phyloP scores from a whole-genome alignment of 495 filamentous ascomycete species.

The Penicillium daleae region DNA sequence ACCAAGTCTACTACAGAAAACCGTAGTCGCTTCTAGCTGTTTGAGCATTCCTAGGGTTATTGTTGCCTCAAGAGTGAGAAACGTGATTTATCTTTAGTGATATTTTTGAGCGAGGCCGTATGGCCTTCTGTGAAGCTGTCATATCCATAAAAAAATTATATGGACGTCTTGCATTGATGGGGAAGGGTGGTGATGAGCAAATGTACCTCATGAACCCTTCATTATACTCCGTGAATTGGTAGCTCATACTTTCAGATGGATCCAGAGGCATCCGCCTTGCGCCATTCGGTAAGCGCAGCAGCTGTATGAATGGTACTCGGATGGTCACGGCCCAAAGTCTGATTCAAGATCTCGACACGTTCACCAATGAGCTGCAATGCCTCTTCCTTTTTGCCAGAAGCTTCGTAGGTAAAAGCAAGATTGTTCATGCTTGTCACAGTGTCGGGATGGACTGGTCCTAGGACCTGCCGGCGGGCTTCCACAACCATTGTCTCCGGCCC shows the following conservation, averaged over 20 bases:
- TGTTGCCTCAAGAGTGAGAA: too few relatives aligned
- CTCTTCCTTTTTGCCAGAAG: background rate
- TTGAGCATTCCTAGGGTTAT: too few relatives aligned
- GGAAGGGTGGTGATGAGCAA: background rate
- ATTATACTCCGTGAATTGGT: background rate
- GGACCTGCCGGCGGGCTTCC: background rate
- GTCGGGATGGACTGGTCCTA: background rate
- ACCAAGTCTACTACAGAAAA: too few relatives aligned
- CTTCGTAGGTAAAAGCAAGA: background rate
- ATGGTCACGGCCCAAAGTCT: background rate
- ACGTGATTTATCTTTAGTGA: too few relatives aligned
- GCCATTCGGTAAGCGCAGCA: background rate
- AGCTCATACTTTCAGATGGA: background rate
- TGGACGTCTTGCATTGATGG: background rate
- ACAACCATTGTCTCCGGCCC: background rate
- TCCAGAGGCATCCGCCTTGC: background rate
- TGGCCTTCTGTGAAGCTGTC: too few relatives aligned
- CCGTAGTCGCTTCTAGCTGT: too few relatives aligned
- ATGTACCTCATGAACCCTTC: background rate
- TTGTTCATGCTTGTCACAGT: background rate
- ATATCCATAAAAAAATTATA: too few relatives aligned
- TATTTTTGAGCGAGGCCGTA: too few relatives aligned
- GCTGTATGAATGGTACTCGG: background rate
- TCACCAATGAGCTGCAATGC: background rate
- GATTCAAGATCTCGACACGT: background rate